Percentiles rank a stretch among this genome's conserved stretches.
These are phyloP conservation scores for Umbelopsis sp. DNA, from an alignment of 371 early-diverging fungal genomes.

Conservation along the genomic window DNA sequence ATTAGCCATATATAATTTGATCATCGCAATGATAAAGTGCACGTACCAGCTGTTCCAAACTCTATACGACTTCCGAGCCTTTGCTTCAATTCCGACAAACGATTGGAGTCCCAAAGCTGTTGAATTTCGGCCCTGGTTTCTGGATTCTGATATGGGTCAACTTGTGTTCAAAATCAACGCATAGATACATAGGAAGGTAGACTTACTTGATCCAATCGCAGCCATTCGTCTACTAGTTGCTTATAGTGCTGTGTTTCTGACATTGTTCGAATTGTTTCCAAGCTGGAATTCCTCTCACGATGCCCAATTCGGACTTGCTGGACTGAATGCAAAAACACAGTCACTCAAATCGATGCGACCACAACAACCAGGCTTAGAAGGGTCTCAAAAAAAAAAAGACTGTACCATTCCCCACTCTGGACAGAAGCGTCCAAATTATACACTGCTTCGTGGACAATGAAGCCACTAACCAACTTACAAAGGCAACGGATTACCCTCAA, in stretches of 20 bases:
- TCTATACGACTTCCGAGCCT: slow-evolving; percentile 78
- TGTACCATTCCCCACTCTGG: background rate
- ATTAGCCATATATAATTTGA: background rate
- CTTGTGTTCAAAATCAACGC: background rate
- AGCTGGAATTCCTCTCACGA: background rate
- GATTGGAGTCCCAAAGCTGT: slow-evolving; percentile 50
- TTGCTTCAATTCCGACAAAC: slow-evolving; percentile 62
- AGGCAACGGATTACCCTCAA: slow-evolving; percentile 51
- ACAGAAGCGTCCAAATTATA: background rate
- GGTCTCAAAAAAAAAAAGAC: too few relatives aligned
- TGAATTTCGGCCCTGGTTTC: slow-evolving; percentile 69
- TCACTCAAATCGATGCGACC: background rate
- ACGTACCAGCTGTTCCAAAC: slow-evolving; percentile 87
- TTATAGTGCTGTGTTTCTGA: slow-evolving; percentile 21
- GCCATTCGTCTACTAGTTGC: slow-evolving; percentile 61
- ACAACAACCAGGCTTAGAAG: background rate
- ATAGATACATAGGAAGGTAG: background rate
- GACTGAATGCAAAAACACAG: background rate
- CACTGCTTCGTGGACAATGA: slow-evolving; percentile 28
- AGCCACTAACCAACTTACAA: slow-evolving; percentile 51
- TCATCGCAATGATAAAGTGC: background rate
- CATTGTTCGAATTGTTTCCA: background rate
- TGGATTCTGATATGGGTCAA: slow-evolving; percentile 55
- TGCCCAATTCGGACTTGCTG: background rate
- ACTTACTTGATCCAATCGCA: slow-evolving; percentile 72